A percentile compares a stretch with the other conserved stretches of the same genome.
Evolutionary conservation across 352 stramenopile genomes (phyloP).

Genomic region (Globisporangium radiosum): DNA sequence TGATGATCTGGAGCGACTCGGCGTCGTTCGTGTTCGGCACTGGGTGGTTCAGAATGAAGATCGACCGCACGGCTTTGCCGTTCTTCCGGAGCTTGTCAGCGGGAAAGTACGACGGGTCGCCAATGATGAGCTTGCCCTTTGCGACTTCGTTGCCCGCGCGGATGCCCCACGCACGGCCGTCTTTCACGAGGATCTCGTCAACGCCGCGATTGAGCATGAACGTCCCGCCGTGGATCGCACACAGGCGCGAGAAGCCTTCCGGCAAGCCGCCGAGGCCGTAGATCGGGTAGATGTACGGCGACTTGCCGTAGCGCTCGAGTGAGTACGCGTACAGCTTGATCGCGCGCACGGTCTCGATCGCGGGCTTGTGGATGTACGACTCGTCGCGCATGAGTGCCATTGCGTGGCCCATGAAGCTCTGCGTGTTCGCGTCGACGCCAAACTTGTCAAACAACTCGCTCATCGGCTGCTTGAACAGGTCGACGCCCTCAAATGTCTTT

Average conservation of each 20-base stretch:
- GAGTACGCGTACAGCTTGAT: slow-evolving; percentile 99
- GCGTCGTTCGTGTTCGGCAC: slow-evolving; percentile 96
- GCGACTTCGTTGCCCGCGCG: slow-evolving; percentile 92
- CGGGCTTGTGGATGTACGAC: slow-evolving; percentile 77
- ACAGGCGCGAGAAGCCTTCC: slow-evolving; percentile 98
- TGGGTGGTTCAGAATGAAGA: slow-evolving; percentile 99
- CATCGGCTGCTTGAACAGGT: slow-evolving; percentile 97
- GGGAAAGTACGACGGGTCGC: slow-evolving; percentile 98
- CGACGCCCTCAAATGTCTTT: slow-evolving; percentile 87
- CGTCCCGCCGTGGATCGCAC: slow-evolving; percentile 97
- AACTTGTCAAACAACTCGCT: slow-evolving; percentile 97
- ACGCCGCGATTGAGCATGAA: slow-evolving; percentile 99
- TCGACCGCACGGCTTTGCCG: slow-evolving; percentile 95
- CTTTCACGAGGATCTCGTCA: slow-evolving; percentile 91
- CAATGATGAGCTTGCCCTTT: slow-evolving; percentile 96
- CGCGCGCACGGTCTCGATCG: slow-evolving; percentile 91
- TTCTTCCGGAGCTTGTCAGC: slow-evolving; percentile 89
- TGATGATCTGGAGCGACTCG: slow-evolving; percentile 98
- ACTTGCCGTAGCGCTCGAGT: slow-evolving; percentile 94
- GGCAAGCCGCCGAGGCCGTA: slow-evolving; percentile 98
- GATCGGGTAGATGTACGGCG: slow-evolving; percentile 99
- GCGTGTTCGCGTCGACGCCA: slow-evolving; percentile 95
- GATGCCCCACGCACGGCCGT: slow-evolving; percentile 92
- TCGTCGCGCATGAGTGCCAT: slow-evolving; percentile 98
- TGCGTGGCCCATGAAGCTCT: slow-evolving; percentile 99